Conservation (phyloP, 169 alveolate genomes). For the Condylostoma magnum region DNA sequence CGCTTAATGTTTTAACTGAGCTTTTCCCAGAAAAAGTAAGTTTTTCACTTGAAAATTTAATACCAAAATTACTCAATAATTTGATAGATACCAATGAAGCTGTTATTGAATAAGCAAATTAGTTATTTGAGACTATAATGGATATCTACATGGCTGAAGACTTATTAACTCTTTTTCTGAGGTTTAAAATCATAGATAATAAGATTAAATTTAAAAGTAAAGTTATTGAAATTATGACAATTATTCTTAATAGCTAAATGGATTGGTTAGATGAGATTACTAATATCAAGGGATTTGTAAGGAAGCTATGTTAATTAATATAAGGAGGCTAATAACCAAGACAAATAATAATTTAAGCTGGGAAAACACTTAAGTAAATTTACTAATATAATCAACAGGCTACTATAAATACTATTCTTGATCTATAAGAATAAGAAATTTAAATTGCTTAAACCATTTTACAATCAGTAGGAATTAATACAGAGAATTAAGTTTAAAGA, state of each 20-base stretch:
- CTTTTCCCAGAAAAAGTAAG: constrained; percentile 20
- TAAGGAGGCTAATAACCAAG: neutral
- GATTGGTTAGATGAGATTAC: neutral
- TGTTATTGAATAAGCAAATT: neutral
- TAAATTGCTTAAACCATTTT: neutral
- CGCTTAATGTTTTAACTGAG: neutral
- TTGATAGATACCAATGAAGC: constrained; percentile 6
- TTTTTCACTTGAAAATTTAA: neutral
- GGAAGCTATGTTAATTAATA: neutral
- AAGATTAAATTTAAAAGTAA: neutral
- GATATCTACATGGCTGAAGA: constrained; percentile 27
- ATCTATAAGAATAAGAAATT: no score
- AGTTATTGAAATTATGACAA: neutral
- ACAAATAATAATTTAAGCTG: neutral
- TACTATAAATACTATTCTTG: no score
- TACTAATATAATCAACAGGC: no score
- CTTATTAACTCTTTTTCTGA: neutral
- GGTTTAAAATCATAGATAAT: neutral
- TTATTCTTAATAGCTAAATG: neutral
- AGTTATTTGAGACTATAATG: neutral
- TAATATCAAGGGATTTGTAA: neutral
- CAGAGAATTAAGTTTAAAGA: neutral
- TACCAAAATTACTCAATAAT: neutral
- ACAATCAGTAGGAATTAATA: neutral
- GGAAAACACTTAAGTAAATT: neutral